phyloP scores from a whole-genome alignment of 176 grass and related monocot species.

The Stipa capillata region DNA sequence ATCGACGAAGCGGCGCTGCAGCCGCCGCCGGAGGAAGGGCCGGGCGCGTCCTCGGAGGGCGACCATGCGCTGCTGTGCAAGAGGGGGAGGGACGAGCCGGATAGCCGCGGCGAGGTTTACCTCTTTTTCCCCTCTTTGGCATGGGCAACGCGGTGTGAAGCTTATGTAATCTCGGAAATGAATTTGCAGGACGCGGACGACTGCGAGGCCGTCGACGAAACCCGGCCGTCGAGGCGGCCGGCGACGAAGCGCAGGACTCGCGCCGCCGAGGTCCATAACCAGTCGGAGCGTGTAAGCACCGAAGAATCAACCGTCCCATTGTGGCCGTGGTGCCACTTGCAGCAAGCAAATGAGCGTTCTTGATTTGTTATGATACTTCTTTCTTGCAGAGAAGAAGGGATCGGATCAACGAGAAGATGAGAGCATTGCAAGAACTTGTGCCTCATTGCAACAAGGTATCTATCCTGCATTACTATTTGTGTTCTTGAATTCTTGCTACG shows the following conservation, averaged over 20 bases:
- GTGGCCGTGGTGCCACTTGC: not conserved
- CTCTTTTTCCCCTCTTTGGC: not conserved
- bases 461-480: not conserved
- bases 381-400: constrained; percentile 73
- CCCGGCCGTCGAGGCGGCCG: constrained; percentile 12
- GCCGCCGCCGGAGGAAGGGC: not conserved
- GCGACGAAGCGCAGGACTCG: constrained; percentile 60
- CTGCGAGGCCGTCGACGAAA: constrained; percentile 28
- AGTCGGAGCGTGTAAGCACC: constrained; percentile 68
- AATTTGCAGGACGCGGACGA: constrained; percentile 60
- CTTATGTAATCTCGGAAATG: not conserved
- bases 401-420: constrained; percentile 93
- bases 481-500: not conserved
- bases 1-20: constrained; percentile 8
- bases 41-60: constrained; percentile 47
- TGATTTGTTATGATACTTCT: not conserved
- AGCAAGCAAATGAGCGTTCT: not conserved
- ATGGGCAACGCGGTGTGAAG: not conserved
- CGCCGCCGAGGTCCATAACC: constrained; percentile 83
- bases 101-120: constrained; percentile 51
- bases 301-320: not conserved
- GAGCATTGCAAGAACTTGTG: constrained; percentile 77
- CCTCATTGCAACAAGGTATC: constrained; percentile 85
- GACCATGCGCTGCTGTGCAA: constrained; percentile 10
- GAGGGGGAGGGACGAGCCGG: constrained; percentile 32